Evolutionary conservation across 2,329 filamentous ascomycete species (phyloP).

Genomic region (Magnaporthiopsis incrustans): DNA sequence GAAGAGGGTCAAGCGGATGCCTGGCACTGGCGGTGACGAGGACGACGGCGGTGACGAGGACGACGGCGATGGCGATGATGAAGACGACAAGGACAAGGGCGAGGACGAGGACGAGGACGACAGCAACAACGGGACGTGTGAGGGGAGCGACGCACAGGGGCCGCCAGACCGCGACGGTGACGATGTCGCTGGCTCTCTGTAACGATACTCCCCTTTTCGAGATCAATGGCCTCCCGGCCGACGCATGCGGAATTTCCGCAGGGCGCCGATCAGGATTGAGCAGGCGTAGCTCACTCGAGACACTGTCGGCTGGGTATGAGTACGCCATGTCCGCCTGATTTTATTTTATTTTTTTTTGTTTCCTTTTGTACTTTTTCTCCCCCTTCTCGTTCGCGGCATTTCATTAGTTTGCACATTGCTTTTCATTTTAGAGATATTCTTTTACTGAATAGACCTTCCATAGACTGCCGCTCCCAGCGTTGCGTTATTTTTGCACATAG

Average conservation of each 20-base stretch:
- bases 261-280: background rate
- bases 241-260: too few species aligned
- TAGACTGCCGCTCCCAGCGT: background rate
- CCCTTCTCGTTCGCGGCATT: background rate
- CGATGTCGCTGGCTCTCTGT: too few species aligned
- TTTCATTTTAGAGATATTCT: background rate
- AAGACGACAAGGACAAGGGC: too few species aligned
- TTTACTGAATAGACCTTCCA: background rate
- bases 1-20: background rate
- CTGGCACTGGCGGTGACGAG: background rate
- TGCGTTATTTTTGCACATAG: too few species aligned
- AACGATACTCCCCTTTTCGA: too few species aligned
- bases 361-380: background rate
- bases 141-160: too few species aligned
- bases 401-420: background rate
- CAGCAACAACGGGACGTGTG: too few species aligned
- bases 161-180: too few species aligned
- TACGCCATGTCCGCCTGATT: too few species aligned
- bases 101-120: too few species aligned
- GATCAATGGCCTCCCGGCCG: too few species aligned
- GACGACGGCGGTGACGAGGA: background rate
- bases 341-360: background rate
- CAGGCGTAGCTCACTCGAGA: background rate
- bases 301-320: background rate
- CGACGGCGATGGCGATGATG: too few species aligned